Evolutionary conservation across 1,139 yeast species (phyloP), one percentile per base, ranked within the genome.

Genomic region (Kodamaea suecica): DNA sequence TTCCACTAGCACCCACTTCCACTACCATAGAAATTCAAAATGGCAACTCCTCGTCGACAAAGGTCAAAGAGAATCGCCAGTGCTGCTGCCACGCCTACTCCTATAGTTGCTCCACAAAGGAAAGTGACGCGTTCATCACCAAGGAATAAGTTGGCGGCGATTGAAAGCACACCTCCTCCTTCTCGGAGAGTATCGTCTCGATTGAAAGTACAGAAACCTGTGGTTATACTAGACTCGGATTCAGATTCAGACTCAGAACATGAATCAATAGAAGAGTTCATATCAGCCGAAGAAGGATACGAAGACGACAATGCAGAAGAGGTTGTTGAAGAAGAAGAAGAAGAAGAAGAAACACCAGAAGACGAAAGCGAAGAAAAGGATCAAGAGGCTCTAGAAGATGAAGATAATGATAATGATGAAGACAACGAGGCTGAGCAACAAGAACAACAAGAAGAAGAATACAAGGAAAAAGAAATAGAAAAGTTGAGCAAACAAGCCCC

Each of bases 281-380:
- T 17, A 11, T 27, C 11, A 3, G 28, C 29, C n/a, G 31, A 21
- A 5, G 29, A 14, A n/a, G 41, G 30, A n/a, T 39, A 16, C 4
- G 30, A 21, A 3, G 39, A 33, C 1, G 33, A 19, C 3, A 17
- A 32, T 13, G 36, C 31, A 24, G 35, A 31, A 19, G 33, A 34
- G n/a, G 28, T 34, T 4, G 35, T 26, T 17, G 33, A 33, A 3
- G 27, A 29, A 3, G 30, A 32, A 7, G 31, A 34, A 15, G 27
- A 29, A 6, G 27, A 29, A 5, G 29, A 24, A 9, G 30, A 35
- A 14, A n/a, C n/a, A 4, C 23, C 23, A 12, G 30, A 35, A 15
- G 12, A 16, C 9, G 26, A 29, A 6, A 17, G 20, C 4, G 30
- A 32, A 5, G 23, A 28, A 25, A 11, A 31, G 8, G 23, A 27